A percentile compares a stretch with the other conserved stretches of the same genome.
Evolutionary conservation across 2,329 filamentous ascomycete species (phyloP).

Genomic region (Daldinia sp.): DNA sequence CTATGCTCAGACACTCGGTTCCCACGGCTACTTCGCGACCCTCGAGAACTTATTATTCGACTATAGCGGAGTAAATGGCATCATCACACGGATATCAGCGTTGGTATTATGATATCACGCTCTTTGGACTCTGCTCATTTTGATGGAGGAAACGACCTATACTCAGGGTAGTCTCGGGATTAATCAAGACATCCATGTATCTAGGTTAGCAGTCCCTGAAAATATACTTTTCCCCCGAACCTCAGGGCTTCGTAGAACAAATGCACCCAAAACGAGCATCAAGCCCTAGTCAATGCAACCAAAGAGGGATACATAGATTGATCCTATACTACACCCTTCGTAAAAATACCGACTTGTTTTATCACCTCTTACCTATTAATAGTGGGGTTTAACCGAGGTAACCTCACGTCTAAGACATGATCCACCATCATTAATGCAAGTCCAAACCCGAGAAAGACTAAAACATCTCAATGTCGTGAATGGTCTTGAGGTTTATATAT

Average conservation of each 20-base stretch:
- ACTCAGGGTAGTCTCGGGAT: not conserved
- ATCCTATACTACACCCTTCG: not conserved
- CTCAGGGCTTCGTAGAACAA: not conserved
- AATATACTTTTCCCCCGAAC: not conserved
- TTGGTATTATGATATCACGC: not conserved
- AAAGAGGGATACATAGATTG: not conserved
- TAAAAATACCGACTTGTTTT: not conserved
- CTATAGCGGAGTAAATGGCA: not conserved
- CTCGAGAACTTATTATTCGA: not conserved
- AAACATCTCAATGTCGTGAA: too few species aligned
- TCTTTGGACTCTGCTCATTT: not conserved
- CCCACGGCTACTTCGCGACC: constrained; percentile 15
- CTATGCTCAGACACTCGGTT: constrained; percentile 23
- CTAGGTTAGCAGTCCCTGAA: not conserved
- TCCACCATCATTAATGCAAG: too few species aligned
- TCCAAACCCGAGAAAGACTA: too few species aligned
- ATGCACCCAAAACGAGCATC: not conserved
- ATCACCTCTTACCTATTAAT: not conserved
- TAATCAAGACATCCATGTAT: not conserved
- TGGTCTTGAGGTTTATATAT: too few species aligned
- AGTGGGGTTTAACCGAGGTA: too few species aligned
- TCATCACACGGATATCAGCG: not conserved
- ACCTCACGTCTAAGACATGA: too few species aligned
- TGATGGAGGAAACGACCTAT: not conserved
- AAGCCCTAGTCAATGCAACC: not conserved